Conservation (phyloP, 1,284 basidiomycete genomes). For the Cryptococcus sp. region DNA sequence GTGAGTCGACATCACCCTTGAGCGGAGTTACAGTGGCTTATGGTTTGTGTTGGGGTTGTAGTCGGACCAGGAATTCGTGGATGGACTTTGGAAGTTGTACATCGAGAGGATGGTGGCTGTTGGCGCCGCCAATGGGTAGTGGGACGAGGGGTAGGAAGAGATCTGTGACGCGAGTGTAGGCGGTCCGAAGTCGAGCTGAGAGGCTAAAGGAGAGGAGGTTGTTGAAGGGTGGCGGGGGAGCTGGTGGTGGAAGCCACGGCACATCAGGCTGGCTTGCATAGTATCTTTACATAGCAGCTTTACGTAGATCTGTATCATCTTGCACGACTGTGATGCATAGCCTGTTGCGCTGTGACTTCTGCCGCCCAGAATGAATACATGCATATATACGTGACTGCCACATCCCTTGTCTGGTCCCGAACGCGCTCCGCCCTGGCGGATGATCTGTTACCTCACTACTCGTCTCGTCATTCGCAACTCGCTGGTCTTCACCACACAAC, state of each 20-base stretch:
- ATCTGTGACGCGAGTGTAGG: neutral
- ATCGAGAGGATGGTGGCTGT: slow-evolving; percentile 12
- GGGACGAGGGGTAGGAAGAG: neutral
- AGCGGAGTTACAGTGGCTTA: neutral
- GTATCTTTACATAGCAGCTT: too few species aligned
- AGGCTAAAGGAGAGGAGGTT: neutral
- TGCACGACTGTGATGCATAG: too few species aligned
- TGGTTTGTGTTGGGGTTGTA: slow-evolving; percentile 1
- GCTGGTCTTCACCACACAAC: neutral
- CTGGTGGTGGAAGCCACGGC: neutral
- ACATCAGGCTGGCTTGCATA: neutral
- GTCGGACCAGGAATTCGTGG: slow-evolving; percentile 22
- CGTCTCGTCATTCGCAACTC: neutral
- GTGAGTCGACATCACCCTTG: slow-evolving; percentile 13
- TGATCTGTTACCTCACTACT: neutral
- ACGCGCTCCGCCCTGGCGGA: too few species aligned
- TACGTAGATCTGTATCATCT: too few species aligned
- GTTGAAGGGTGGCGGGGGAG: neutral
- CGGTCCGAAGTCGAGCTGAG: too few species aligned
- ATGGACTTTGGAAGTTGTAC: slow-evolving; percentile 20
- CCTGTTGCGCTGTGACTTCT: too few species aligned
- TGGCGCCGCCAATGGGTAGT: slow-evolving; percentile 4
- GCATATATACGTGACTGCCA: neutral
- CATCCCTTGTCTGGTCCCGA: neutral
- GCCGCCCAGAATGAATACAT: too few species aligned